Percentiles rank a stretch among this genome's conserved stretches.
These are phyloP conservation scores for Conringia planisiliqua DNA, from an alignment of 345 rosid genomes.

Conservation along the genomic window DNA sequence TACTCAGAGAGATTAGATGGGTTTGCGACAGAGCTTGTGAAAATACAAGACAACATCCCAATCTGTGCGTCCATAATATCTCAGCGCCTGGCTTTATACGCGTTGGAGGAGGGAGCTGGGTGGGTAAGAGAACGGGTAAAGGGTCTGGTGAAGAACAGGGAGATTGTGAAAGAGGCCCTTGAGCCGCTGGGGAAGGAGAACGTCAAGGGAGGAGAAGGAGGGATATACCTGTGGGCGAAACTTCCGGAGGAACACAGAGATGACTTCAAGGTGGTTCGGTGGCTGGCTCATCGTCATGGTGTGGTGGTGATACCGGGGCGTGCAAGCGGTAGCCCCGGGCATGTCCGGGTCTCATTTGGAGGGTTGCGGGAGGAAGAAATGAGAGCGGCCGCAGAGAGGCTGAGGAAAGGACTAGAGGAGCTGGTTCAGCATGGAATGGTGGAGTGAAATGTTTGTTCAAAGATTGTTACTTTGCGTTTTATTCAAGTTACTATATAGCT, in stretches of 20 bases:
- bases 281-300: conserved; percentile 83
- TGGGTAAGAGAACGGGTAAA: conserved; percentile 73
- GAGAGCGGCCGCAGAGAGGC: conserved; percentile 64
- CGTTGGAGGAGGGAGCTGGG: conserved; percentile 69
- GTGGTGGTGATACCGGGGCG: conserved; percentile 82
- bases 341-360: conserved; percentile 77
- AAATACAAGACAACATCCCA: conserved; percentile 95
- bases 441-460: conserved; percentile 5
- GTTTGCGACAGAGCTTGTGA: conserved; percentile 61
- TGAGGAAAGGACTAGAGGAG: conserved; percentile 72
- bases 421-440: conserved; percentile 57
- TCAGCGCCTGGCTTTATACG: conserved; percentile 74
- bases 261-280: conserved; percentile 63
- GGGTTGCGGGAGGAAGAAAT: conserved; percentile 66
- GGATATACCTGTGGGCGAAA: conserved; percentile 89
- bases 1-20: conserved; percentile 81
- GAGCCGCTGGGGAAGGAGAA: conserved; percentile 71
- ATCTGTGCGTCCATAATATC: conserved; percentile 84
- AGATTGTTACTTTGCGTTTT: conserved; percentile 5
- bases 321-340: conserved; percentile 68
- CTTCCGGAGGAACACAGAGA: conserved; percentile 53
- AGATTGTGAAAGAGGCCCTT: conserved; percentile 70
- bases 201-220: conserved; percentile 93
- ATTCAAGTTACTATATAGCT: neutral
- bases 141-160: conserved; percentile 72